Evolutionary conservation across 768 basidiomycete genomes (phyloP), one percentile per base, ranked within the genome.

Genomic region (Saitozyma sp.): DNA sequence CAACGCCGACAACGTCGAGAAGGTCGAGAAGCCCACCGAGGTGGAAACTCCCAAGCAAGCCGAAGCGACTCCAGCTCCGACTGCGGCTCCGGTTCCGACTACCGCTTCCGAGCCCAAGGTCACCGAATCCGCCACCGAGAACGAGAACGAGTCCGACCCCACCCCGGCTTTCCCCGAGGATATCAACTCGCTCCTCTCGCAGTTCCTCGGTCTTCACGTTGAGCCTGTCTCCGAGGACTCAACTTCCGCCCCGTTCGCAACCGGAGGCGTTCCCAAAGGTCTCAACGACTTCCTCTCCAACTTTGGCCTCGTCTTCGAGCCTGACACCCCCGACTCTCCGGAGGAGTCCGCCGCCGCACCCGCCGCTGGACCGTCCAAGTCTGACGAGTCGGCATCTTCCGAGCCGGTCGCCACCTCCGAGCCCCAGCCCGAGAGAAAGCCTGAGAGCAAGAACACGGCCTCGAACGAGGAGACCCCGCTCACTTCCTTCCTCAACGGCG

Each of bases 241-340:
- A 1, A 48, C 54, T 37, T 53, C 59, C 41, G n/a, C 19, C 20
- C 29, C 60, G 19, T 49, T 57, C 37, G 53, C 42, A 2, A 42
- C 40, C 17, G 20, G 49, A 19, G 55, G 48, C 20, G 59, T 71
- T 50, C 69, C 69, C n/a, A 50, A 62, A 11, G 73, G 73, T 48
- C 56, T 75, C 39, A 75, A 75, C 67, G 64, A 73, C 50, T 61
- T 75, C 57, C 69, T 75, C 14, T 58, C 57, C 53, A 69, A 67
- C 54, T 75, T 73, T 58, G 74, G 74, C 40, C 61, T 75, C 20
- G 71, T 64, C 20, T 75, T 75, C 52, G 69, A 70, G 54, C 70
- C 70, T 42, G 64, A 58, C 13, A 45, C 54, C 19, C 40, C 20
- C 19, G 40, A 59, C 39, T 13, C 58, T 17, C 14, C 10, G 8